phyloP scores from a whole-genome alignment of 1,284 basidiomycete genomes.

The Psilocybe mexicana region DNA sequence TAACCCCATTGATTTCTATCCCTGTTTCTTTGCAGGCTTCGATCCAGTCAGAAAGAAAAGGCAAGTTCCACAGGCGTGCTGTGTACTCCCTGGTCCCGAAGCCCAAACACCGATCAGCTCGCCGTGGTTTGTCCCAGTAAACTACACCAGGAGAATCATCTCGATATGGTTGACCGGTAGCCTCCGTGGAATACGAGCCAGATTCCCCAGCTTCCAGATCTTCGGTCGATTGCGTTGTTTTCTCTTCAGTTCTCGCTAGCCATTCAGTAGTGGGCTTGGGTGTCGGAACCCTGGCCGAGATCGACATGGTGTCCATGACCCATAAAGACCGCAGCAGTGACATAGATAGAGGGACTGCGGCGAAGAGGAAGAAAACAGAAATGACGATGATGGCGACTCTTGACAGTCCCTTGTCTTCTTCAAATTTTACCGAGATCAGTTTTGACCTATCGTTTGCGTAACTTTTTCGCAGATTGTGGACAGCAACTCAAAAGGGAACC shows the following conservation, averaged over 20 bases:
- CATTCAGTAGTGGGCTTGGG: not conserved
- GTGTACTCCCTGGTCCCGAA: constrained; percentile 32
- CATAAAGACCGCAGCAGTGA: constrained; percentile 14
- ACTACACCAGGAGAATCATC: not conserved
- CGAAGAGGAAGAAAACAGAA: constrained; percentile 27
- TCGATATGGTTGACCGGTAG: not conserved
- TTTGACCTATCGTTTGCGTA: constrained; percentile 37
- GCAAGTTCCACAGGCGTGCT: constrained; percentile 26
- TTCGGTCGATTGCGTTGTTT: not conserved
- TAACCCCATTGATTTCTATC: constrained; percentile 27
- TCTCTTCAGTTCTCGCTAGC: not conserved
- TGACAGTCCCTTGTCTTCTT: constrained; percentile 31
- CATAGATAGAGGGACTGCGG: constrained; percentile 24
- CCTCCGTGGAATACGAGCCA: not conserved
- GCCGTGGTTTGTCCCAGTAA: constrained; percentile 27
- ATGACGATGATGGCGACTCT: constrained; percentile 25
- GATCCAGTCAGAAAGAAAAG: constrained; percentile 27
- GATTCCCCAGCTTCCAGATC: not conserved
- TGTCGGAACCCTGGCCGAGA: not conserved
- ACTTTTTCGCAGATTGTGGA: constrained; percentile 20
- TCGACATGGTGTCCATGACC: not conserved
- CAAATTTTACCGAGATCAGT: constrained; percentile 34
- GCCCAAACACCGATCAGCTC: constrained; percentile 24
- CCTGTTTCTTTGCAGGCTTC: constrained; percentile 26
- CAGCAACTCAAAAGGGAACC: not conserved